Evolutionary conservation across 345 rosid genomes (phyloP), one percentile per base, ranked within the genome.

Genomic region (Melaleuca alternifolia): DNA sequence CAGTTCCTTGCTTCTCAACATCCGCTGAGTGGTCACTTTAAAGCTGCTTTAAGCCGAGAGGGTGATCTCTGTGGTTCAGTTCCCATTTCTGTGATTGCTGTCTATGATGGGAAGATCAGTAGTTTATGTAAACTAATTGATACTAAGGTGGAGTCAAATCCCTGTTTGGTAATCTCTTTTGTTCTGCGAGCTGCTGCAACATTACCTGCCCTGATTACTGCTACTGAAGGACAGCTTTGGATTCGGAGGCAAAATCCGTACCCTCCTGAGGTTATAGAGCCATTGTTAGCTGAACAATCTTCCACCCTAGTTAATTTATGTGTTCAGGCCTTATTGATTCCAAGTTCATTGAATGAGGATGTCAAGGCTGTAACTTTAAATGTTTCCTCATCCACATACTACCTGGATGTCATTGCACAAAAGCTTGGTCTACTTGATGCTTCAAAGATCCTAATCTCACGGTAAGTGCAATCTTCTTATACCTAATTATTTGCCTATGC

Each of bases 1-100:
- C 87, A 97, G 99, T 96, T 96, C 92, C 95, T 95, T 84, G 92
- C 93, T 87, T 88, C 92, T 83, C 86, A 85, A 59, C 94, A 94
- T 88, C 99, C 99, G 10, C 88, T 97, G 86, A 91, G 95, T 75
- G 92, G 94, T 89, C 99, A 96, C 94, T 89, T 97, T 85, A 94
- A 92, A 92, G 99, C 95, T 33, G 86, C 95, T 87, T 93, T 93
- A 79, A 87, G 85, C 88, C 94, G 98, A 92, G 90, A 90, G 50
- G 94, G 95, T 71, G 92, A 93, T 85, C 93, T 90, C 89, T 89
- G 86, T 26, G 95, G 98, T 62, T 91, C 92, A 30, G 87, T 97
- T 88, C 96, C 99, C 85, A 94, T 91, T 90, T 94, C 99, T 85
- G 93, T 94, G 87, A 90, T 94, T 88, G 94, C 95, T 89, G 90